Base-by-base conservation (phyloP, 768 basidiomycete genomes). In the Russula brevipes region DNA sequence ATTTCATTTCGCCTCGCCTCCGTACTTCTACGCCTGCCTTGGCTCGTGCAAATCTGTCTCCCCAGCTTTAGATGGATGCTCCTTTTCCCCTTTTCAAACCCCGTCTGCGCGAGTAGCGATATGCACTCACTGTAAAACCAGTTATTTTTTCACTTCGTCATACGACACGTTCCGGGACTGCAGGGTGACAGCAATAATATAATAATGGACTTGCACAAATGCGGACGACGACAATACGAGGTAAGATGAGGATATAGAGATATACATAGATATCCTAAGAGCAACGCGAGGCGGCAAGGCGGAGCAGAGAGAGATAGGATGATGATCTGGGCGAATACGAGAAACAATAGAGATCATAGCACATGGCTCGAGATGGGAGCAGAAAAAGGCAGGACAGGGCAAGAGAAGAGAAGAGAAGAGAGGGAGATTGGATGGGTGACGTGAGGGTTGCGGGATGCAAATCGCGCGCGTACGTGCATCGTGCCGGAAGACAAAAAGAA, bases 181-280 rank as follows among this genome's bases (percentile, higher is more conserved):
- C 46, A 49, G 24, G 53, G 39, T 39, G 33, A 30, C 44, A 56
- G n/a, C 31, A 35, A 56, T 45, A 45, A 56, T 45, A 45, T 11
- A 45, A 56, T 33, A 56, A 46, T 45, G 55, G 55, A 56, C 55
- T 56, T 56, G 55, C 44, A 55, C 44, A 35, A n/a, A 45, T n/a
- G n/a, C 10, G 44, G 17, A 7, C 17, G 17, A 36, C 5, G 42
- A 56, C 33, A 56, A 56, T 33, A 44, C 30, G n/a, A 24, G 24
- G 24, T 24, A 24, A 24, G 24, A 24, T 24, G 24, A 24, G 24
- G 5, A 53, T 5, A n/a, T 50, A 33, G 6, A 38, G 17, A 19
- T n/a, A 54, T 19, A 53, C 39, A 39, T 4, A 42, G 11, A 7
- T 19, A 16, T 24, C 45, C 24, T 24, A 24, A 24, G 24, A 24